phyloP scores from a whole-genome alignment of 1,284 basidiomycete species.

The Fomitiporia mediterranea region DNA sequence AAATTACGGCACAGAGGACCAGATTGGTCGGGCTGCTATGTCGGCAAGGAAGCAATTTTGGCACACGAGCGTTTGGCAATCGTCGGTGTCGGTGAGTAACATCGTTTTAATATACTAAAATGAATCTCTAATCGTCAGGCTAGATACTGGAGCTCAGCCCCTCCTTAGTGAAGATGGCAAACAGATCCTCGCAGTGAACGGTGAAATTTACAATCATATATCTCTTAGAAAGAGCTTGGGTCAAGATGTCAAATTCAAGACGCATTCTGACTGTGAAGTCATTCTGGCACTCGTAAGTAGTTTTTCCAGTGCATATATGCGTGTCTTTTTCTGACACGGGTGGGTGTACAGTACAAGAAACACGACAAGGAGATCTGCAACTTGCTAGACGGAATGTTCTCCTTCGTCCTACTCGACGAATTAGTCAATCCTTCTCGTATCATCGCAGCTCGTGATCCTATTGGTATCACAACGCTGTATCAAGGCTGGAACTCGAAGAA shows the following conservation, averaged over 20 bases:
- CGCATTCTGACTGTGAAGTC: constrained; percentile 98
- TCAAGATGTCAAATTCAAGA: constrained; percentile 80
- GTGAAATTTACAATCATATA: constrained; percentile 99
- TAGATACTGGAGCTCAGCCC: constrained; percentile 97
- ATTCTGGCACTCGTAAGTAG: constrained; percentile 83
- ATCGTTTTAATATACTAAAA: constrained; percentile 1
- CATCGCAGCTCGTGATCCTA: constrained; percentile 95
- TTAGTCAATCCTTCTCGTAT: constrained; percentile 85
- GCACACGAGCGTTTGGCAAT: constrained; percentile 94
- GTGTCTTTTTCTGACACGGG: constrained; percentile 12
- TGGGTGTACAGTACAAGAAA: constrained; percentile 68
- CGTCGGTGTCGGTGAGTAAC: constrained; percentile 88
- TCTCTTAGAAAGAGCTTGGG: constrained; percentile 72
- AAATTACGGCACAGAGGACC: constrained; percentile 89
- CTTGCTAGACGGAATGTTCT: constrained; percentile 98
- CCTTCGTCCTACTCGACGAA: constrained; percentile 94
- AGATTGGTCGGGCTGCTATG: constrained; percentile 94
- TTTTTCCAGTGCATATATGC: not conserved
- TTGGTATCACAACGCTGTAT: constrained; percentile 98
- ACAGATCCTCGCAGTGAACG: constrained; percentile 90
- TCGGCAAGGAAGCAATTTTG: constrained; percentile 76
- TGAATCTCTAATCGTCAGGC: too few relatives aligned
- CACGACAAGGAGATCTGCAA: constrained; percentile 72
- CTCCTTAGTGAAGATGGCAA: constrained; percentile 86
- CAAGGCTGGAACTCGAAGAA: constrained; percentile 88